Conservation (phyloP, 2,329 filamentous ascomycete species). For the Triangularia verruculosa region DNA sequence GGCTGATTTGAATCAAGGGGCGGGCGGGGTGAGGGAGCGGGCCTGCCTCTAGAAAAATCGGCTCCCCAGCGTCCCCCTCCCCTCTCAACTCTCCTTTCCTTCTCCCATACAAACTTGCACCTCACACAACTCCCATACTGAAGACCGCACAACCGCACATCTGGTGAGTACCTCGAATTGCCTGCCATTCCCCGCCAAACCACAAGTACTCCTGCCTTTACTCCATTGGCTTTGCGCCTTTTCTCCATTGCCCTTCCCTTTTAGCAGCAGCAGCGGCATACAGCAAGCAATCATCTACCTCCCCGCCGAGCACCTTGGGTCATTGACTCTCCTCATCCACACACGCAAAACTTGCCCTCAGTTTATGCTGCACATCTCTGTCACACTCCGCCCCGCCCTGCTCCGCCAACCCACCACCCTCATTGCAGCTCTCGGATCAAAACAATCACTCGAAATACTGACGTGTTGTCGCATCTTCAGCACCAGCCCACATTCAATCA, state of each 20-base stretch:
- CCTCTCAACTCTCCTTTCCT: slow-evolving; percentile 50
- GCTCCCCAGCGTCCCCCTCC: slow-evolving; percentile 57
- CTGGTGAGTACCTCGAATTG: slow-evolving; percentile 52
- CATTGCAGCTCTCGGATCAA: slow-evolving; percentile 10
- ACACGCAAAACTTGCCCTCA: slow-evolving; percentile 18
- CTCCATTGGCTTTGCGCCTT: slow-evolving; percentile 13
- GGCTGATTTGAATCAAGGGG: background rate
- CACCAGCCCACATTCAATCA: slow-evolving; percentile 18
- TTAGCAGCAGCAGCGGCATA: background rate
- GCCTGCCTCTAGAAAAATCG: slow-evolving; percentile 52
- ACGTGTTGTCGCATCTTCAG: slow-evolving; percentile 15
- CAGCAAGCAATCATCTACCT: slow-evolving; percentile 14
- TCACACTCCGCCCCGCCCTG: slow-evolving; percentile 1
- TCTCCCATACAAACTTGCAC: slow-evolving; percentile 58
- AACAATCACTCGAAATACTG: slow-evolving; percentile 19
- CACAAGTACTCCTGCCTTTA: slow-evolving; percentile 37
- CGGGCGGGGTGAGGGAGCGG: slow-evolving; percentile 17
- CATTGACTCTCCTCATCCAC: slow-evolving; percentile 9
- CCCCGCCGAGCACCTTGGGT: background rate
- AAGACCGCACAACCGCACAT: slow-evolving; percentile 39
- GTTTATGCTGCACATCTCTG: slow-evolving; percentile 9
- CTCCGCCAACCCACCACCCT: background rate
- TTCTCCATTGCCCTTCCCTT: slow-evolving; percentile 8
- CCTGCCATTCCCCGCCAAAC: slow-evolving; percentile 38
- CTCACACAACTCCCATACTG: slow-evolving; percentile 35